Conservation (phyloP, 1,139 yeast species). For the Pichia sp. region DNA sequence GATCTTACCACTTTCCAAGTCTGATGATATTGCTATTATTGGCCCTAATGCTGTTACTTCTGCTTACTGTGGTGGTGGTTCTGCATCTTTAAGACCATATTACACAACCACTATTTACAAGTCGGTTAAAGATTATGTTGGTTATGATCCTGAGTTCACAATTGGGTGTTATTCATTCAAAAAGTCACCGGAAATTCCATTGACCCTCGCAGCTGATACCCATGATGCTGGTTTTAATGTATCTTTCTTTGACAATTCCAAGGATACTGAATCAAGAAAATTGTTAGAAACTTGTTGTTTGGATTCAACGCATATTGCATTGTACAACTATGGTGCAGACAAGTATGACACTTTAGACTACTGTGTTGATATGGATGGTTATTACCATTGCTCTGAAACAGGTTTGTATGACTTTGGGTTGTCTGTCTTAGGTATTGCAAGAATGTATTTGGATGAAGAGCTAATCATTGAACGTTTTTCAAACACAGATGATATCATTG, state of each 20-base stretch:
- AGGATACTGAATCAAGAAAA: neutral
- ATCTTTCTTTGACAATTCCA: no score
- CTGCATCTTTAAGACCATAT: conserved; percentile 47
- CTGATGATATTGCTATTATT: conserved; percentile 30
- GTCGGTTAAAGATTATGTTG: conserved; percentile 38
- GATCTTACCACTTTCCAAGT: conserved; percentile 41
- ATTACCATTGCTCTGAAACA: neutral
- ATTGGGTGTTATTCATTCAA: conserved; percentile 17
- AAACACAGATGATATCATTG: no score
- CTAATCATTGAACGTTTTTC: no score
- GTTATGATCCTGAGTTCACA: conserved; percentile 27
- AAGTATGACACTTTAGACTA: neutral
- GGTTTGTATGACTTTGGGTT: neutral
- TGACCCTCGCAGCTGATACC: no score
- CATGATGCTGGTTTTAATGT: no score
- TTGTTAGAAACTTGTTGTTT: neutral
- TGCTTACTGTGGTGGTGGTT: conserved; percentile 50
- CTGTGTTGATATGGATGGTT: neutral
- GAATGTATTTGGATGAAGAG: no score
- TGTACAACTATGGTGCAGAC: neutral
- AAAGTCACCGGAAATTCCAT: neutral
- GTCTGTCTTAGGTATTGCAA: no score
- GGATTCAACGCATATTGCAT: neutral
- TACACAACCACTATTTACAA: conserved; percentile 47
- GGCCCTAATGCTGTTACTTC: conserved; percentile 51